Conservation (phyloP, 192 early-diverging fungal genomes). For the Backusella tuberculispora region DNA sequence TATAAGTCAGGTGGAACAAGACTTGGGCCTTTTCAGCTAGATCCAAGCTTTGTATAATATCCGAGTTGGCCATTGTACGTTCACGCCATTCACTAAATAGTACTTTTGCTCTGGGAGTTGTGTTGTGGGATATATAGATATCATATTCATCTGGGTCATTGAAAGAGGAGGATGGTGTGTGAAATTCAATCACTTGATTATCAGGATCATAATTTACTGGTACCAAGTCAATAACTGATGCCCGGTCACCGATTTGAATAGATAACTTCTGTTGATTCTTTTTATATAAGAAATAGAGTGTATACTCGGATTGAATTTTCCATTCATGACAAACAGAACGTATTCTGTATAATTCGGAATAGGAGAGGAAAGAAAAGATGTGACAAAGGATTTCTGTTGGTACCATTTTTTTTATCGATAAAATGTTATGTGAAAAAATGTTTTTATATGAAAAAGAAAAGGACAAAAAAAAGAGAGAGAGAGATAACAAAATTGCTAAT, state of each 20-base stretch:
- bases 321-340: neutral
- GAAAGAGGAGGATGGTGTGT: neutral
- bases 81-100: neutral
- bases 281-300: neutral
- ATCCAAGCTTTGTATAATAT: neutral
- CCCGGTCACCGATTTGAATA: neutral
- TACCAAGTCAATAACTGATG: neutral
- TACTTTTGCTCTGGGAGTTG: neutral
- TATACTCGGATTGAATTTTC: neutral
- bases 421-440: neutral
- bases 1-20: neutral
- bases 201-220: neutral
- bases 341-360: neutral
- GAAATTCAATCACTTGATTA: constrained; percentile 7
- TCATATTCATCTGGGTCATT: no score
- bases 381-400: neutral
- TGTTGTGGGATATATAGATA: neutral
- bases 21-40: neutral
- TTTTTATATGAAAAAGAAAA: no score
- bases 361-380: neutral
- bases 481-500: no score
- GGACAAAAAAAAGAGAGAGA: no score
- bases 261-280: neutral
- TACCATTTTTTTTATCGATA: neutral
- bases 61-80: neutral